These are phyloP conservation scores for Inga leiocalycina DNA, from an alignment of 306 rosid genomes.

Conservation along the genomic window DNA sequence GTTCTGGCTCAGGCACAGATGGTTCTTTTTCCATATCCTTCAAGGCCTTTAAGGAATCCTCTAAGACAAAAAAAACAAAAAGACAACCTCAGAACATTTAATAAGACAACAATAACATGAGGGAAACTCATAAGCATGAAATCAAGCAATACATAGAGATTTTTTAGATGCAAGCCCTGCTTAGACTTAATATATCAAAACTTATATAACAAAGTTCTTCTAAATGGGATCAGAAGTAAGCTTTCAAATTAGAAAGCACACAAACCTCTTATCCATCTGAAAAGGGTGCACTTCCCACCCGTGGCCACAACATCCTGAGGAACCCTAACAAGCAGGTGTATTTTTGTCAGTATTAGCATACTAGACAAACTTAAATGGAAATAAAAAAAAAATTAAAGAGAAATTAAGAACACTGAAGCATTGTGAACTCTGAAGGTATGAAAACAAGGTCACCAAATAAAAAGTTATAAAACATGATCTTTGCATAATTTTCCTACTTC, in stretches of 20 bases:
- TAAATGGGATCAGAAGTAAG: not conserved
- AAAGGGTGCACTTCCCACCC: constrained; percentile 82
- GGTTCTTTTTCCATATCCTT: constrained; percentile 75
- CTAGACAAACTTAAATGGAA: constrained; percentile 1
- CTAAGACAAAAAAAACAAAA: constrained; percentile 46
- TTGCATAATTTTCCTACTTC: not conserved
- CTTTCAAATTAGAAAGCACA: constrained; percentile 18
- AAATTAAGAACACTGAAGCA: not conserved
- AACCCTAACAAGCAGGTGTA: constrained; percentile 59
- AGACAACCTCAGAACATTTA: constrained; percentile 33
- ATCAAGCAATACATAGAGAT: not conserved
- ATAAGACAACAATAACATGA: constrained; percentile 6
- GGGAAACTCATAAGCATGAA: not conserved
- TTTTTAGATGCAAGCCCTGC: constrained; percentile 25
- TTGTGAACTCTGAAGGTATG: not conserved
- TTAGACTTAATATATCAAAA: not conserved
- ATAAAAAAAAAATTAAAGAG: not conserved
- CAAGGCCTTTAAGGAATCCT: constrained; percentile 68
- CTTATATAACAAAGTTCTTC: not conserved
- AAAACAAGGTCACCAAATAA: not conserved
- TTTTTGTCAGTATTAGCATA: constrained; percentile 18
- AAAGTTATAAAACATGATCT: not conserved
- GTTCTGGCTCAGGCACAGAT: constrained; percentile 80
- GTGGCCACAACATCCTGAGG: constrained; percentile 97
- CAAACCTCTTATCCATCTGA: constrained; percentile 90